Evolutionary conservation across 2,329 filamentous ascomycete genomes (phyloP).

Genomic region (Stemphylium vesicarium): DNA sequence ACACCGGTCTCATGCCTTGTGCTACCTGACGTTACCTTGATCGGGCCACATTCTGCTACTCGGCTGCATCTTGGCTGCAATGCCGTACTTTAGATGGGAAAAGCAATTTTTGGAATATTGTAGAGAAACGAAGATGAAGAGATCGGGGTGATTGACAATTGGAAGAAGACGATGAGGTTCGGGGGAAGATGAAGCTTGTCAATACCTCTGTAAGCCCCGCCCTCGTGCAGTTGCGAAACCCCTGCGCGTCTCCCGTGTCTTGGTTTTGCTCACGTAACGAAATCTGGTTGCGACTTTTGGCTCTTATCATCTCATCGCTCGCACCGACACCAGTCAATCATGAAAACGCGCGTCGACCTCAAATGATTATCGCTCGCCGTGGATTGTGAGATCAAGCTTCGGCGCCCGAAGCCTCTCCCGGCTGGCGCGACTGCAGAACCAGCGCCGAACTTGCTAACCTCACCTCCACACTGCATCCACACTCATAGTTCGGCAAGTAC

Average conservation of each 20-base stretch:
- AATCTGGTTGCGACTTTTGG: background rate
- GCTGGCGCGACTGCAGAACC: no score
- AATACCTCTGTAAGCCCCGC: constrained; percentile 1
- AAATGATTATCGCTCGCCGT: no score
- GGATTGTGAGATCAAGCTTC: no score
- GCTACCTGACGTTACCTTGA: constrained; percentile 46
- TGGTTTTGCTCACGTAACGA: background rate
- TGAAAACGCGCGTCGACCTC: background rate
- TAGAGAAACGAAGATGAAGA: background rate
- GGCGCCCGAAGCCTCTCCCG: no score
- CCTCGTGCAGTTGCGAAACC: constrained; percentile 1
- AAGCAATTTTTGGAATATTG: background rate
- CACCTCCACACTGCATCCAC: background rate
- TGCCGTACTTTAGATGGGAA: constrained; percentile 32
- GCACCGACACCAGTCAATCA: background rate
- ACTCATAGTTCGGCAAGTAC: background rate
- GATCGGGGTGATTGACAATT: background rate
- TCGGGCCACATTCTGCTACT: constrained; percentile 43
- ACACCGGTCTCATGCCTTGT: constrained; percentile 49
- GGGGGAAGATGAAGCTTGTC: background rate
- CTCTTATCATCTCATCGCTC: background rate
- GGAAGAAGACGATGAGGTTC: background rate
- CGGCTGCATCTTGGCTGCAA: constrained; percentile 36
- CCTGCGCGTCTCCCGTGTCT: constrained; percentile 6
- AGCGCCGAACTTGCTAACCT: background rate